Percentiles rank a stretch among this genome's conserved stretches.
These are phyloP conservation scores for Tanacetum coccineum DNA, from an alignment of 129 eudicot species.

Conservation along the genomic window DNA sequence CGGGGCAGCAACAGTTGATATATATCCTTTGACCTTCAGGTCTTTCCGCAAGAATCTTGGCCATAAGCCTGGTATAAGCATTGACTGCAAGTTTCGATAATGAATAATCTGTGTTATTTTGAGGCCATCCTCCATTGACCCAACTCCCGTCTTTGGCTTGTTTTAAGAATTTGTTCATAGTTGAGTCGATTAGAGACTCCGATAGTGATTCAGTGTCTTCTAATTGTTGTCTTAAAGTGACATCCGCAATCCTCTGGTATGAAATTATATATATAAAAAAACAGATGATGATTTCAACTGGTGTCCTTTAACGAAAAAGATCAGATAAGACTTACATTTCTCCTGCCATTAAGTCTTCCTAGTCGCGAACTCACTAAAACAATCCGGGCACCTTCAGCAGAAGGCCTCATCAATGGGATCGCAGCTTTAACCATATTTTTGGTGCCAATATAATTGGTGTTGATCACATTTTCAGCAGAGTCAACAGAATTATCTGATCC, in stretches of 20 bases:
- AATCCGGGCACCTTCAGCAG: constrained; percentile 80
- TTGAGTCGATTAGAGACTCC: constrained; percentile 65
- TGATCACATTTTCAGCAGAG: constrained; percentile 67
- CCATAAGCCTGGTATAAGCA: constrained; percentile 63
- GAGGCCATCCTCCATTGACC: constrained; percentile 89
- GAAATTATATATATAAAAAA: neutral
- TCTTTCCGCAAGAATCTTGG: constrained; percentile 39
- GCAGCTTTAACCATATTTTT: constrained; percentile 66
- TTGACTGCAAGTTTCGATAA: constrained; percentile 85
- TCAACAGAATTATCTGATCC: constrained; percentile 84
- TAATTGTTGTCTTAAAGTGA: constrained; percentile 55
- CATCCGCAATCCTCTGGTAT: constrained; percentile 62
- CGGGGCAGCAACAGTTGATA: constrained; percentile 84
- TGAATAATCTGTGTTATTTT: constrained; percentile 75
- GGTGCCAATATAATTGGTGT: constrained; percentile 72
- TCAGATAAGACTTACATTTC: constrained; percentile 60
- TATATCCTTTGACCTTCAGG: constrained; percentile 63
- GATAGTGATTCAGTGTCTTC: constrained; percentile 55
- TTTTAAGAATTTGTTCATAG: constrained; percentile 56
- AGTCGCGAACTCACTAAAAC: constrained; percentile 81
- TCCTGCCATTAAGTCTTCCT: constrained; percentile 81
- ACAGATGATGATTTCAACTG: neutral
- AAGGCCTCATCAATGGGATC: constrained; percentile 79
- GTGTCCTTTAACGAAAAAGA: neutral
- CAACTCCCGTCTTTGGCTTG: constrained; percentile 89